Conservation (phyloP, 177 flowering plant species). For the Tripterygium wilfordii region DNA sequence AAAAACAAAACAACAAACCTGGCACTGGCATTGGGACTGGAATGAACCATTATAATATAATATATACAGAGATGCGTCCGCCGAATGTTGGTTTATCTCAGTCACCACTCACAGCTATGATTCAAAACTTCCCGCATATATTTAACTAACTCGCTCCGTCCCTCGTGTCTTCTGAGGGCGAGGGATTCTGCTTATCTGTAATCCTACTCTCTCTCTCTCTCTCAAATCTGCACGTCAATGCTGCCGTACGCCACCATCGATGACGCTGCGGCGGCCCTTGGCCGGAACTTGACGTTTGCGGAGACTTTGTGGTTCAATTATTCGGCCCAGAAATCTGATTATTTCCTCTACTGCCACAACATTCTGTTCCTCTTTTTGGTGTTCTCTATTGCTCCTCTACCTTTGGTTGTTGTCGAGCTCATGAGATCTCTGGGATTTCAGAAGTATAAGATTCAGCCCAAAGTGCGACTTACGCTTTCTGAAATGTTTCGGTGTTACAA, state of each 20-base stretch:
- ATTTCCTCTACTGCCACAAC: conserved; percentile 71
- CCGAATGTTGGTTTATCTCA: too few species aligned
- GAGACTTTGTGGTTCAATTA: conserved; percentile 84
- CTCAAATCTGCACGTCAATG: conserved; percentile 30
- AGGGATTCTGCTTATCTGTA: not conserved
- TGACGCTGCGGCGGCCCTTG: conserved; percentile 59
- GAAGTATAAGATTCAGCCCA: conserved; percentile 35
- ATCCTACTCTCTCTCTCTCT: conserved; percentile 1
- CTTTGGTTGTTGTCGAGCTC: conserved; percentile 42
- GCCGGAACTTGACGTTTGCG: conserved; percentile 52
- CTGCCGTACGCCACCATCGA: conserved; percentile 50
- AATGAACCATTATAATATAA: too few species aligned
- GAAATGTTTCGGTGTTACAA: conserved; percentile 30
- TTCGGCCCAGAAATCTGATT: conserved; percentile 67
- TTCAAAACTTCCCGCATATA: conserved; percentile 8
- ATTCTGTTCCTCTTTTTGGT: conserved; percentile 58
- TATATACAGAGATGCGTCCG: too few species aligned
- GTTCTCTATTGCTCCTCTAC: conserved; percentile 69
- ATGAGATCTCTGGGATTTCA: conserved; percentile 15
- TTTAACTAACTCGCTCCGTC: not conserved
- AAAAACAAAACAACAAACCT: too few species aligned
- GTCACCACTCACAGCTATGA: too few species aligned
- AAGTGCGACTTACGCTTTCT: conserved; percentile 12
- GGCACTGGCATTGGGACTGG: too few species aligned
- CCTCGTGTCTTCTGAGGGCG: not conserved